Base-by-base conservation (phyloP, 1,139 yeast species). In the Taphrina wiesneri region DNA sequence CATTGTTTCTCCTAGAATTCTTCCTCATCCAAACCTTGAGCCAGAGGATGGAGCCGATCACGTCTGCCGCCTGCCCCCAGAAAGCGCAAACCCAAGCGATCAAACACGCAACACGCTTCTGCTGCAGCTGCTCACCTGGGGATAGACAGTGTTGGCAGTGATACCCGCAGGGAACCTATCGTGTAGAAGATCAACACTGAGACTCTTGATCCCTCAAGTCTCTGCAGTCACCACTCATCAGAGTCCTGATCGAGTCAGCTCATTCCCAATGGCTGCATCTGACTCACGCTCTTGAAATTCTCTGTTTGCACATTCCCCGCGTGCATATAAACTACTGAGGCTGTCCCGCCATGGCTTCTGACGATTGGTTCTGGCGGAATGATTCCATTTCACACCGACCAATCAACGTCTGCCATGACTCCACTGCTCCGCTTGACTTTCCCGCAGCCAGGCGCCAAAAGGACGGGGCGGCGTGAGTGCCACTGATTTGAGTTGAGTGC, bases 281-380 rank as follows among this genome's bases (percentile, higher is more conserved):
- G n/a, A n/a, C n/a, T n/a, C n/a, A n/a, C n/a, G n/a, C n/a, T n/a
- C n/a, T n/a, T n/a, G n/a, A n/a, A n/a, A n/a, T n/a, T n/a, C n/a
- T n/a, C n/a, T n/a, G n/a, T n/a, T n/a, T n/a, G n/a, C n/a, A n/a
- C 43, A 45, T 45, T 45, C 49, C 49, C 49, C 49, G 49, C 28
- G 49, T 45, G 49, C 49, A 45, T 45, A 23, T 21, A 21, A 45
- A 23, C 25, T 21, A 21, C 9, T 23, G 21, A 21, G 49, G 49
- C 49, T 45, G 49, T 7, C 11, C 28, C 11, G 49, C 28, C n/a
- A 28, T 45, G 49, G 43, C 43, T 39, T n/a, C 6, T 0, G 19
- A 15, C 17, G 43, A 39, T 39, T 39, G 43, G 43, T 2, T 2
- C 43, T 15, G 43, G n/a, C 17, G 2, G 17, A 2, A 15, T 3